Evolutionary conservation across 1,284 basidiomycete genomes (phyloP).

Genomic region (Leccinum griseonigrum): DNA sequence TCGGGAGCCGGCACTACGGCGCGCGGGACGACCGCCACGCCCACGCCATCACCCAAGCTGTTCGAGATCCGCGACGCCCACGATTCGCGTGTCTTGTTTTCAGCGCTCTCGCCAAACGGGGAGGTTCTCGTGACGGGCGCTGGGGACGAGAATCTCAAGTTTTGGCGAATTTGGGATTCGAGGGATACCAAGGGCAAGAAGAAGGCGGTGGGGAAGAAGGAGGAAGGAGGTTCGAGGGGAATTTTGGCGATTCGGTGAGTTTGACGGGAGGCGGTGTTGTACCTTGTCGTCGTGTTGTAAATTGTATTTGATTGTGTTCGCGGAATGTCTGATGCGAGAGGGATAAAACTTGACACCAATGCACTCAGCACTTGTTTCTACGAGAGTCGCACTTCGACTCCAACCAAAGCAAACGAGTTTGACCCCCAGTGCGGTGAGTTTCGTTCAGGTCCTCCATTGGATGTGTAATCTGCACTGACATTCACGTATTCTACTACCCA

Average conservation of each 20-base stretch:
- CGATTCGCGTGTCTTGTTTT: conserved; percentile 85
- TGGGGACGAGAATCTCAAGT: conserved; percentile 93
- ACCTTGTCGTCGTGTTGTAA: background rate
- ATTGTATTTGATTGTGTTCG: background rate
- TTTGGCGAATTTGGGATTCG: conserved; percentile 81
- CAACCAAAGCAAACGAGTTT: no score
- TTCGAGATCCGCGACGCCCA: conserved; percentile 92
- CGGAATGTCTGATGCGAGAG: background rate
- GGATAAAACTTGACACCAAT: no score
- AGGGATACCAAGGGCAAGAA: conserved; percentile 46
- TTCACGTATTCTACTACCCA: background rate
- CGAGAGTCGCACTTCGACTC: no score
- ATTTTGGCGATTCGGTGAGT: conserved; percentile 35
- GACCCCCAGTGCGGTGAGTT: no score
- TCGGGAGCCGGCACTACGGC: conserved; percentile 4
- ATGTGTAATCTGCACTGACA: background rate
- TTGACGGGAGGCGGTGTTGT: background rate
- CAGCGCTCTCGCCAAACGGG: conserved; percentile 82
- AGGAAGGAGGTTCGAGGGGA: conserved; percentile 32
- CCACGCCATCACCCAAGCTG: conserved; percentile 38
- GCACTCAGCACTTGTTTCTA: no score
- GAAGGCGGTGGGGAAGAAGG: conserved; percentile 38
- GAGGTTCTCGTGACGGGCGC: conserved; percentile 89
- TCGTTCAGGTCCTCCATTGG: no score
- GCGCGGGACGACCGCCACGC: conserved; percentile 19